These are phyloP conservation scores for Diaporthe amygdali DNA, from an alignment of 2,329 filamentous ascomycete species.

Conservation along the genomic window DNA sequence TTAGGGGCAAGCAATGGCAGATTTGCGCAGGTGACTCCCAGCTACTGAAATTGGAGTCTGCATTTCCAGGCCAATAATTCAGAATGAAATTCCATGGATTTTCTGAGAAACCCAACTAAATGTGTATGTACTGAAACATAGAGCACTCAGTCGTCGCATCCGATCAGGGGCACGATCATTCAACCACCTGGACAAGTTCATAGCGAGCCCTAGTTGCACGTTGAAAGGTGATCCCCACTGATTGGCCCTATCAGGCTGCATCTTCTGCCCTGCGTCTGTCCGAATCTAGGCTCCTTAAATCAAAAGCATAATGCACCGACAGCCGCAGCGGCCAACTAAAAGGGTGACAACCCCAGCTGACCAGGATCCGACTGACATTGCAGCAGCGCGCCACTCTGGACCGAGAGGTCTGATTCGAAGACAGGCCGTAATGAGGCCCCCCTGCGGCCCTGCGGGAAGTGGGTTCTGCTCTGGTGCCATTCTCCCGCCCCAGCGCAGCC, in stretches of 20 bases:
- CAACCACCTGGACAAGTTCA: background rate
- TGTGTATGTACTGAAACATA: too few species aligned
- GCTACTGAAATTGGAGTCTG: background rate
- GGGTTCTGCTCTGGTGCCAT: background rate
- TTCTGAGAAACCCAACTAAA: too few species aligned
- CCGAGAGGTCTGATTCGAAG: constrained; percentile 7
- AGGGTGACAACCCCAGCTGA: background rate
- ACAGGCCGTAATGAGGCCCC: background rate
- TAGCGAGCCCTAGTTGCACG: background rate
- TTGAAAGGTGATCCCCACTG: background rate
- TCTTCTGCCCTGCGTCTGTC: background rate
- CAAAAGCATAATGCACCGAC: background rate
- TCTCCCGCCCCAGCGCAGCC: background rate
- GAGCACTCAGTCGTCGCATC: background rate
- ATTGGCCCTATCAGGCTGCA: background rate
- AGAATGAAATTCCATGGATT: background rate
- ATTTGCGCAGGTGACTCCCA: too few species aligned
- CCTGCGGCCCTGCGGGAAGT: constrained; percentile 4
- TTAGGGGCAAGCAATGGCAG: too few species aligned
- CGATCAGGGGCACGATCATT: background rate
- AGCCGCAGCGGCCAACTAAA: background rate
- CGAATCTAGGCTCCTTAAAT: background rate
- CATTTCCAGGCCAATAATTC: background rate
- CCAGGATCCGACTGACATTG: background rate
- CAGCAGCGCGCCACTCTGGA: background rate